Conservation (phyloP, 306 rosid genomes). For the Senna tora region DNA sequence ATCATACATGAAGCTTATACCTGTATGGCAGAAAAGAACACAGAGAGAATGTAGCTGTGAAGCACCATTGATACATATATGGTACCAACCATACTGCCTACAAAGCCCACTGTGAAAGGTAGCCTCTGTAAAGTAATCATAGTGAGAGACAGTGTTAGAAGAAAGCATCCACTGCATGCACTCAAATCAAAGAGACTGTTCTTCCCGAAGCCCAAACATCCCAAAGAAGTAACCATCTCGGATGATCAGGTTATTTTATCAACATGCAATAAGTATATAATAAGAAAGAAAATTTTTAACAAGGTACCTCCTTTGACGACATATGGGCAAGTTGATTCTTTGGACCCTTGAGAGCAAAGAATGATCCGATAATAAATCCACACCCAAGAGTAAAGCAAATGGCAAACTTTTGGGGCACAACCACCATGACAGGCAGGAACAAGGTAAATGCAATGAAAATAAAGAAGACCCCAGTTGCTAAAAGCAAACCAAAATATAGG, state of each 20-base stretch:
- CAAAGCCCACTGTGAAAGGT: slow-evolving; percentile 78
- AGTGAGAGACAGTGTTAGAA: slow-evolving; percentile 31
- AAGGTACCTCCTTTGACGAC: slow-evolving; percentile 78
- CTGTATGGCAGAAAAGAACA: slow-evolving; percentile 88
- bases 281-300: slow-evolving; percentile 12
- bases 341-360: slow-evolving; percentile 87
- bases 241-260: not conserved
- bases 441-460: slow-evolving; percentile 84
- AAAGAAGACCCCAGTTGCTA: slow-evolving; percentile 86
- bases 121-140: slow-evolving; percentile 68
- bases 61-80: slow-evolving; percentile 92
- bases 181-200: slow-evolving; percentile 30
- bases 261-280: slow-evolving; percentile 12
- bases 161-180: slow-evolving; percentile 21
- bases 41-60: slow-evolving; percentile 90
- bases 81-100: slow-evolving; percentile 86
- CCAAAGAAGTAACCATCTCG: slow-evolving; percentile 10
- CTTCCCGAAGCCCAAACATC: slow-evolving; percentile 1
- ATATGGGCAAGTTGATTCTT: slow-evolving; percentile 81
- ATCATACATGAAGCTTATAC: slow-evolving; percentile 46
- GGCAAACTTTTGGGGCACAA: slow-evolving; percentile 94
- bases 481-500: slow-evolving; percentile 78
- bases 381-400: slow-evolving; percentile 93
- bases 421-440: slow-evolving; percentile 93
- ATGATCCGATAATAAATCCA: slow-evolving; percentile 81